phyloP scores from a whole-genome alignment of 495 filamentous ascomycete genomes.

The Talaromyces proteolyticus region DNA sequence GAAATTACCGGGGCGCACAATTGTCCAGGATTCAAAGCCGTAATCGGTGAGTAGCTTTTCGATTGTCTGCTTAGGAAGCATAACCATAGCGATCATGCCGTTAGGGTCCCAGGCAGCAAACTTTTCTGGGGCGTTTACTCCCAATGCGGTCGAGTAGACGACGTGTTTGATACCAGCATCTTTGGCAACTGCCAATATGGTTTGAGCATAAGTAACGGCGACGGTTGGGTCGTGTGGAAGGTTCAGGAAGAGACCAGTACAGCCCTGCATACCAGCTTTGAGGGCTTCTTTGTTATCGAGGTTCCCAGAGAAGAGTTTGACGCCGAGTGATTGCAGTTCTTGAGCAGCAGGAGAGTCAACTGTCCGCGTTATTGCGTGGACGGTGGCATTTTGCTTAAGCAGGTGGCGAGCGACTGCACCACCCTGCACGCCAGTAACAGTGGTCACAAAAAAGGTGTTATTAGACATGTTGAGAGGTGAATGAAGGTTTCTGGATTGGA shows the following conservation, averaged over 20 bases:
- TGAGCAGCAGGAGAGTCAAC: constrained; percentile 23
- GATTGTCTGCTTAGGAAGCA: constrained; percentile 29
- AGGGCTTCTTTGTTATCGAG: constrained; percentile 35
- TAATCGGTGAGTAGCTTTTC: constrained; percentile 22
- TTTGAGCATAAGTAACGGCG: constrained; percentile 31
- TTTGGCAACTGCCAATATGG: constrained; percentile 35
- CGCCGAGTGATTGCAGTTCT: constrained; percentile 28
- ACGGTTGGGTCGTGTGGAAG: constrained; percentile 21
- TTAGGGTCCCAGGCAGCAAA: constrained; percentile 17
- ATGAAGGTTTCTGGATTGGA: not conserved
- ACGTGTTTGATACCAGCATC: constrained; percentile 30
- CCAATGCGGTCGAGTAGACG: constrained; percentile 33
- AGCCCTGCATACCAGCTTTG: constrained; percentile 26
- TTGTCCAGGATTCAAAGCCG: constrained; percentile 34
- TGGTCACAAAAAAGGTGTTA: constrained; percentile 32
- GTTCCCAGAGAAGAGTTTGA: constrained; percentile 29
- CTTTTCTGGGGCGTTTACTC: constrained; percentile 15
- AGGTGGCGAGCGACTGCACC: constrained; percentile 33
- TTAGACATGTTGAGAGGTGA: constrained; percentile 24
- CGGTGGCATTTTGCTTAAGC: constrained; percentile 21
- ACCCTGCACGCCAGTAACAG: constrained; percentile 47
- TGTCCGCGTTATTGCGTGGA: constrained; percentile 37
- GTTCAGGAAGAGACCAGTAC: constrained; percentile 43
- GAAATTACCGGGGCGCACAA: constrained; percentile 40
- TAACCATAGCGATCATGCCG: constrained; percentile 14